Conservation (phyloP, 2,329 filamentous ascomycete species). For the Tolypocladium ovalisporum region DNA sequence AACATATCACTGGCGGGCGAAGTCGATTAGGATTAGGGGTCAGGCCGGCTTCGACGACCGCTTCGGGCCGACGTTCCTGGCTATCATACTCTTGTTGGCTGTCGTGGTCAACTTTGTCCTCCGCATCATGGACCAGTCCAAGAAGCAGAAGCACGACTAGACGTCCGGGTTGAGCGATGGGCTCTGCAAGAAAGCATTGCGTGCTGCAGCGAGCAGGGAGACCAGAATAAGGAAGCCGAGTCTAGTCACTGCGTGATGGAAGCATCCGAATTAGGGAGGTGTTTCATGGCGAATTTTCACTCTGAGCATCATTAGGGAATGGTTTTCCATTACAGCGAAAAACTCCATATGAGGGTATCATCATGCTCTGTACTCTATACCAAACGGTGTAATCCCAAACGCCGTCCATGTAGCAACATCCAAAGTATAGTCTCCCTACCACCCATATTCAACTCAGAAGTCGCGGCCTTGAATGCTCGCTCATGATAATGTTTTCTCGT, state of each 20-base stretch:
- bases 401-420: not conserved
- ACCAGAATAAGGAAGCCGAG: no score
- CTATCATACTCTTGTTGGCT: constrained; percentile 73
- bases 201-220: not conserved
- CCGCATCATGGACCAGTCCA: constrained; percentile 42
- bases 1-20: constrained; percentile 95
- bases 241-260: not conserved
- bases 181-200: not conserved
- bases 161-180: not conserved
- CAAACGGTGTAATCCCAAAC: not conserved
- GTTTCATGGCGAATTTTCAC: not conserved
- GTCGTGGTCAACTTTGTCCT: constrained; percentile 96
- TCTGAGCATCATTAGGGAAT: not conserved
- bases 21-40: constrained; percentile 80
- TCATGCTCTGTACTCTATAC: not conserved
- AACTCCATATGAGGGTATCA: not conserved
- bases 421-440: not conserved
- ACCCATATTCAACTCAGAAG: not conserved
- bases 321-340: not conserved
- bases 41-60: constrained; percentile 96
- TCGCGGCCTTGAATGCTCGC: not conserved
- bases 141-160: constrained; percentile 22
- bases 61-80: constrained; percentile 84
- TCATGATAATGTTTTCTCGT: constrained; percentile 16
- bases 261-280: not conserved